These are phyloP conservation scores for Penicillium sp. DNA, from an alignment of 2,329 filamentous ascomycete species.

Conservation along the genomic window DNA sequence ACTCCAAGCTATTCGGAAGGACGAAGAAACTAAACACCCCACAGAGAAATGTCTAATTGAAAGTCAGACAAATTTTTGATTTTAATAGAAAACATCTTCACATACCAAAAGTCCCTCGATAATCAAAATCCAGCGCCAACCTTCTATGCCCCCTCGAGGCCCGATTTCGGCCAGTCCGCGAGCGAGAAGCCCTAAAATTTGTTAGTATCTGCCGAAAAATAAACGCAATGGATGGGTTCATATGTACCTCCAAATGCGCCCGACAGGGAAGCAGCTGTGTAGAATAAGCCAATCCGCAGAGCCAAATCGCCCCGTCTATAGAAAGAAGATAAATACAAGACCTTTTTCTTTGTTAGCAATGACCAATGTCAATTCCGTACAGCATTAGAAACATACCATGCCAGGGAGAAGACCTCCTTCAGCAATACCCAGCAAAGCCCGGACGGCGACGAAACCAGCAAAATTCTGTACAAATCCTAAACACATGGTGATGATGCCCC, in stretches of 20 bases:
- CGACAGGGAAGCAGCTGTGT: slow-evolving; percentile 64
- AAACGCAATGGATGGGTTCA: neutral
- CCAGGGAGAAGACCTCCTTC: slow-evolving; percentile 66
- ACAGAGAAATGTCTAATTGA: slow-evolving; percentile 52
- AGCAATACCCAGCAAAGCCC: slow-evolving; percentile 60
- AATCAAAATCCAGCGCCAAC: slow-evolving; percentile 64
- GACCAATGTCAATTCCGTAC: neutral
- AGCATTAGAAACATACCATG: slow-evolving; percentile 49
- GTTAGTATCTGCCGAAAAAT: neutral
- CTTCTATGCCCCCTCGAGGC: slow-evolving; percentile 51
- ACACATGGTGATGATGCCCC: slow-evolving; percentile 56
- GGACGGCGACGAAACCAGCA: slow-evolving; percentile 59
- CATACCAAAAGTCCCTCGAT: slow-evolving; percentile 52
- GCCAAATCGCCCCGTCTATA: slow-evolving; percentile 61
- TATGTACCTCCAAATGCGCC: slow-evolving; percentile 60
- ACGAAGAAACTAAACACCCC: slow-evolving; percentile 53
- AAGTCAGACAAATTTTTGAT: neutral
- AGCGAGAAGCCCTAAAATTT: slow-evolving; percentile 52
- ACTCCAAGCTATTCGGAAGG: slow-evolving; percentile 56
- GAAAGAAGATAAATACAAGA: slow-evolving; percentile 64
- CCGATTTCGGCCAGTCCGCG: slow-evolving; percentile 61
- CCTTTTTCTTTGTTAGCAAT: slow-evolving; percentile 33
- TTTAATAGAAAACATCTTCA: neutral
- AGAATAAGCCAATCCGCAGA: slow-evolving; percentile 65
- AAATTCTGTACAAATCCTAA: slow-evolving; percentile 40